Conservation (phyloP, 345 rosid genomes). For the Corchorus capsularis region DNA sequence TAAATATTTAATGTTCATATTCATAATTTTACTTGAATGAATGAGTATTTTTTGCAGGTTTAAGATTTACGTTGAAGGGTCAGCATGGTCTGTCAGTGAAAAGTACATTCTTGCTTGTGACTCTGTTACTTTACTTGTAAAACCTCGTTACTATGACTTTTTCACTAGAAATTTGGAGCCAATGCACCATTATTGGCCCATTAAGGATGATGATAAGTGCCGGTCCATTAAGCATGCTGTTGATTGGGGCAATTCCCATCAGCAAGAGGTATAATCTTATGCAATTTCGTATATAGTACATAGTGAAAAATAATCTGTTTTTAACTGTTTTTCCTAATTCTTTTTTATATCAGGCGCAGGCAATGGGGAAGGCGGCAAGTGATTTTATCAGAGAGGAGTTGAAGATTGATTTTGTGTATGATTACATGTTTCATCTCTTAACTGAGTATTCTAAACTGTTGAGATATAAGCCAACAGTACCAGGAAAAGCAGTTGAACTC, state of each 20-base stretch:
- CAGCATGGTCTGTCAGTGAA: slow-evolving; percentile 87
- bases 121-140: slow-evolving; percentile 62
- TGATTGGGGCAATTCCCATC: slow-evolving; percentile 75
- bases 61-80: slow-evolving; percentile 83
- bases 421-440: slow-evolving; percentile 81
- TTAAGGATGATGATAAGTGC: slow-evolving; percentile 63
- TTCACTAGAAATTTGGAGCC: slow-evolving; percentile 72
- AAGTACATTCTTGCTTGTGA: slow-evolving; percentile 87
- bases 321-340: background rate
- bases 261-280: slow-evolving; percentile 45
- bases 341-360: slow-evolving; percentile 52
- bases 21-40: background rate
- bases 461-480: slow-evolving; percentile 55
- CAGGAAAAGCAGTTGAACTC: slow-evolving; percentile 42
- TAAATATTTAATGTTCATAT: background rate
- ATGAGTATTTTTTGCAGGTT: slow-evolving; percentile 43
- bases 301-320: background rate
- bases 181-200: slow-evolving; percentile 74
- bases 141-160: slow-evolving; percentile 68
- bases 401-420: slow-evolving; percentile 69
- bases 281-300: background rate
- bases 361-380: slow-evolving; percentile 62
- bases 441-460: slow-evolving; percentile 65
- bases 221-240: slow-evolving; percentile 71
- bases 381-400: slow-evolving; percentile 50